Conservation (phyloP, 75 land plant genomes). For the Pinus tabuliformis region DNA sequence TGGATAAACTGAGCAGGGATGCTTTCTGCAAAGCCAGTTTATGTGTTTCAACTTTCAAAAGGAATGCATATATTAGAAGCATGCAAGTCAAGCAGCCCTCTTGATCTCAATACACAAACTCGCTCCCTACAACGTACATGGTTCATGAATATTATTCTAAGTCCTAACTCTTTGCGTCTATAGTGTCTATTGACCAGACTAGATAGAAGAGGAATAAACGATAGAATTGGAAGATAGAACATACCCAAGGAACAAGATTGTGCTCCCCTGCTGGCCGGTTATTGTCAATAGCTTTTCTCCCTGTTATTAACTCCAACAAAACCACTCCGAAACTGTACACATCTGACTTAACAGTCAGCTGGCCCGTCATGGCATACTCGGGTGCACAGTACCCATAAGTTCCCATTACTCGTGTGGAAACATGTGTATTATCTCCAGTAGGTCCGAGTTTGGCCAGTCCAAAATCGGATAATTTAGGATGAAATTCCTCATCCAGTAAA, state of each 20-base stretch:
- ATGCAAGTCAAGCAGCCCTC: neutral
- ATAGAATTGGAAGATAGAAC: neutral
- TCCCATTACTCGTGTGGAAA: conserved; percentile 82
- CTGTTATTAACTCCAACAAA: conserved; percentile 65
- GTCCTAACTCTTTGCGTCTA: neutral
- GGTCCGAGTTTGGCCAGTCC: conserved; percentile 83
- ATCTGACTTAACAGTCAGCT: conserved; percentile 75
- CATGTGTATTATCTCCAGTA: conserved; percentile 79
- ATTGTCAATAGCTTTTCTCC: conserved; percentile 78
- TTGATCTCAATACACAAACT: neutral
- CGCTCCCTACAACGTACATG: neutral
- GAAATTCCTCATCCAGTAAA: conserved; percentile 54
- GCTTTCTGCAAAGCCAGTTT: neutral
- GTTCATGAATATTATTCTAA: neutral
- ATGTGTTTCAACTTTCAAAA: neutral
- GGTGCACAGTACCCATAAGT: conserved; percentile 84
- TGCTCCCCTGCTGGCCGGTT: conserved; percentile 59
- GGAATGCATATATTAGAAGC: neutral
- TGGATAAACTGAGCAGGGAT: neutral
- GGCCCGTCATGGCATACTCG: conserved; percentile 86
- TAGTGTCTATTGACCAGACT: neutral
- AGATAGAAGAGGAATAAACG: neutral
- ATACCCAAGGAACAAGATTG: conserved; percentile 80
- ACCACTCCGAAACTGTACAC: conserved; percentile 85
- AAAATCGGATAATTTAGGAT: conserved; percentile 80